Evolutionary conservation across 2,329 filamentous ascomycete species (phyloP).

Genomic region (Nemania diffusa): DNA sequence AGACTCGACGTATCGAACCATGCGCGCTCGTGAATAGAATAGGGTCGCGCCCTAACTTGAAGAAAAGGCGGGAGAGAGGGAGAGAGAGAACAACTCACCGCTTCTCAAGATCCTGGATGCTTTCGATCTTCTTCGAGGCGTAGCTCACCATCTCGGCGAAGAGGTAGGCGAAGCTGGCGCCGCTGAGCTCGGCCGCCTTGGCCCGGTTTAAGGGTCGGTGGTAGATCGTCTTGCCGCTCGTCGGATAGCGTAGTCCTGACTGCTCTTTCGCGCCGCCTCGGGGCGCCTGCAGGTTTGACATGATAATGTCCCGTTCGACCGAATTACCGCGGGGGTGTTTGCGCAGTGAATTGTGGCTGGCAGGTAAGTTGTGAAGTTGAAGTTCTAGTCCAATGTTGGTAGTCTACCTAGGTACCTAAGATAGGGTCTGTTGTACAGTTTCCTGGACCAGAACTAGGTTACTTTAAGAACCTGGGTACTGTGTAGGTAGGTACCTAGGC

Average conservation of each 20-base stretch:
- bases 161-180: constrained; percentile 93
- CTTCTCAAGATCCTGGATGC: constrained; percentile 93
- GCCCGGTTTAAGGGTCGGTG: constrained; percentile 92
- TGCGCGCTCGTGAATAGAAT: no score
- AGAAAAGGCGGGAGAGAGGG: background rate
- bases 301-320: constrained; percentile 41
- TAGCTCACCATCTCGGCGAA: constrained; percentile 98
- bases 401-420: background rate
- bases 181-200: constrained; percentile 87
- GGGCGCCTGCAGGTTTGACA: constrained; percentile 63
- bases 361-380: background rate
- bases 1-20: no score
- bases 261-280: constrained; percentile 60
- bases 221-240: constrained; percentile 97
- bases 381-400: background rate
- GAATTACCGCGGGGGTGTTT: constrained; percentile 12
- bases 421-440: background rate
- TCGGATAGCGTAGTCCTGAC: constrained; percentile 83
- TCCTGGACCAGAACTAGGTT: no score
- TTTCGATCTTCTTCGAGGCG: constrained; percentile 88
- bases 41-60: no score
- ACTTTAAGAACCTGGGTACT: no score
- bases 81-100: constrained; percentile 62
- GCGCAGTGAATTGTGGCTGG: background rate
- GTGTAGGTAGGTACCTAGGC: background rate